These are phyloP conservation scores for Fragaria nilgerrensis DNA, from an alignment of 306 rosid genomes.

Conservation along the genomic window DNA sequence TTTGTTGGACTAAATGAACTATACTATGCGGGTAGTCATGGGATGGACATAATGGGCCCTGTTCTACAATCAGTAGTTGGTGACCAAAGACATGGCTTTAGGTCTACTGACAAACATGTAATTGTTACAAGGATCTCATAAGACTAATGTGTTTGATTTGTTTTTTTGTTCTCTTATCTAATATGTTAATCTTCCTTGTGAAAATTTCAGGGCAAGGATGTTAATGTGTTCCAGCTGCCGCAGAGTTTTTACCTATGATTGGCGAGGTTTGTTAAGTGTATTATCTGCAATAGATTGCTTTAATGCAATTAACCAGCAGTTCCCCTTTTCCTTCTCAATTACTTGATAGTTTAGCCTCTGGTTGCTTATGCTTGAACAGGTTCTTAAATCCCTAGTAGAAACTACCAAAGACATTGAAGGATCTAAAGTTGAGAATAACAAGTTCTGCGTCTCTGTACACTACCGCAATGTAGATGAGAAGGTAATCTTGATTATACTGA, in stretches of 20 bases:
- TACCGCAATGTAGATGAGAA: slow-evolving; percentile 91
- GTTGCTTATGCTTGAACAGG: slow-evolving; percentile 50
- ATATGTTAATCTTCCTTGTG: neutral
- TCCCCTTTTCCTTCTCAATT: slow-evolving; percentile 15
- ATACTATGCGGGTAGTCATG: slow-evolving; percentile 98
- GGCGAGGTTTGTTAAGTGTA: slow-evolving; percentile 44
- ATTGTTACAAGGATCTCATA: slow-evolving; percentile 9
- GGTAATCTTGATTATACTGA: slow-evolving; percentile 33
- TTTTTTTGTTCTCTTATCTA: neutral
- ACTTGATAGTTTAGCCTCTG: slow-evolving; percentile 18
- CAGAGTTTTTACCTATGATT: slow-evolving; percentile 77
- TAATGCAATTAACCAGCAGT: neutral
- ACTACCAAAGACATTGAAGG: slow-evolving; percentile 66
- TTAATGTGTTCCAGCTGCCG: slow-evolving; percentile 86
- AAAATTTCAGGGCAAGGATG: slow-evolving; percentile 67
- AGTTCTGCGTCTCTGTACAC: slow-evolving; percentile 92
- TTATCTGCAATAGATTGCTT: slow-evolving; percentile 9
- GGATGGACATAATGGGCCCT: slow-evolving; percentile 96
- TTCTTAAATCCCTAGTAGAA: slow-evolving; percentile 54
- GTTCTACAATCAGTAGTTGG: slow-evolving; percentile 50
- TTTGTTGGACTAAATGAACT: slow-evolving; percentile 84
- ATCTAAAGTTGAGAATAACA: slow-evolving; percentile 75
- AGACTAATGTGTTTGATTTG: neutral
- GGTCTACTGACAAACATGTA: slow-evolving; percentile 60
- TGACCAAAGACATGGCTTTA: slow-evolving; percentile 44